Percentiles rank a stretch among this genome's conserved stretches.
Evolutionary conservation across 495 filamentous ascomycete genomes (phyloP).

Genomic region (Xylaria flabelliformis): DNA sequence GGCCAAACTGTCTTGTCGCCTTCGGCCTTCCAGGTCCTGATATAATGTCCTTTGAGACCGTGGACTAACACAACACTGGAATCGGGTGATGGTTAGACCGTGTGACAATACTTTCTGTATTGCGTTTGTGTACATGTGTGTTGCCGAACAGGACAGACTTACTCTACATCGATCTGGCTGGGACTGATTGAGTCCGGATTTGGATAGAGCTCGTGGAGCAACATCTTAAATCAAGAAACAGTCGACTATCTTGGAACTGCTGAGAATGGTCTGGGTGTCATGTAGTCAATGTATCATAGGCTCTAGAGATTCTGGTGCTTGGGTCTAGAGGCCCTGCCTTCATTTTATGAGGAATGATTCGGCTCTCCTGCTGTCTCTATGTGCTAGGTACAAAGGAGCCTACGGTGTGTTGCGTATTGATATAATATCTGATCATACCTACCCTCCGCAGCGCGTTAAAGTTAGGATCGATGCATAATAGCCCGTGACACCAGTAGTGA

Average conservation of each 20-base stretch:
- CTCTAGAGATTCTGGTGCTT: background rate
- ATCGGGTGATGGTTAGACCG: background rate
- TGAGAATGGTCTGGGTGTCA: background rate
- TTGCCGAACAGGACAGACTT: background rate
- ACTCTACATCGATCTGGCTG: background rate
- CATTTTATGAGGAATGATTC: no score
- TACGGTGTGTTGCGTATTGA: no score
- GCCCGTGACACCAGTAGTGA: no score
- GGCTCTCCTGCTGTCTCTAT: no score
- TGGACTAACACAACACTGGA: background rate
- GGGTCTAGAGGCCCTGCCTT: no score
- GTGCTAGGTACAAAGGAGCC: no score
- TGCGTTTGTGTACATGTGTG: background rate
- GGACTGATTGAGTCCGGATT: no score
- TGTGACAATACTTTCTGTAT: background rate
- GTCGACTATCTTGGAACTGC: background rate
- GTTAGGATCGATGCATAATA: no score
- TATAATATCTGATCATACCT: no score
- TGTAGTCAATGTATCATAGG: background rate
- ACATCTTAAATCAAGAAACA: background rate
- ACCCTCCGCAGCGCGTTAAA: no score
- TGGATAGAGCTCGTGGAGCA: background rate
- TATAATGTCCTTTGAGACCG: background rate
- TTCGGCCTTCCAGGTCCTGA: background rate
- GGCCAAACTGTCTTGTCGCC: background rate